phyloP scores from a whole-genome alignment of 2,329 filamentous ascomycete genomes.

The Phialocephala sp. region DNA sequence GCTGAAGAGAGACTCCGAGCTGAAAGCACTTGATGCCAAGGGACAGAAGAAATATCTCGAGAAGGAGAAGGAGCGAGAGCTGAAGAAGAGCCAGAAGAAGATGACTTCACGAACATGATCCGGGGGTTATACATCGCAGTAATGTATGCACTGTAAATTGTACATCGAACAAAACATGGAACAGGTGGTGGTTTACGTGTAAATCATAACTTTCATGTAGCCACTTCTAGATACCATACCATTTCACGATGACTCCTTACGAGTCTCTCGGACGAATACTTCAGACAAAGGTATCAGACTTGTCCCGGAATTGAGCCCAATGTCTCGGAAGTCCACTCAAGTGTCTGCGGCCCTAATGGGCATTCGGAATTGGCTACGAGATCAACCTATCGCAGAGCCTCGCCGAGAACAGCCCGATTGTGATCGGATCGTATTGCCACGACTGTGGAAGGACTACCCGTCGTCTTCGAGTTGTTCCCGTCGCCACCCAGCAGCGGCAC shows the following conservation, averaged over 20 bases:
- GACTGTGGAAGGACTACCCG: background rate
- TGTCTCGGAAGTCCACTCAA: too few species aligned
- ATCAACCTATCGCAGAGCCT: too few species aligned
- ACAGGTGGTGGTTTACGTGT: background rate
- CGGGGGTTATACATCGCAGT: conserved; percentile 6
- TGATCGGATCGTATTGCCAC: background rate
- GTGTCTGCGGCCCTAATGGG: too few species aligned
- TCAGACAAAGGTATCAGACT: too few species aligned
- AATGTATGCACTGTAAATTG: conserved; percentile 14
- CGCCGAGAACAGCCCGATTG: background rate
- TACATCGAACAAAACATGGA: background rate
- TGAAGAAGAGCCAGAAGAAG: conserved; percentile 67
- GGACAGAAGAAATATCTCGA: conserved; percentile 87
- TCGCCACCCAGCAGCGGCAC: background rate
- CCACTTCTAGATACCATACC: background rate
- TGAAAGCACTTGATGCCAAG: conserved; percentile 78
- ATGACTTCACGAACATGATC: conserved; percentile 48
- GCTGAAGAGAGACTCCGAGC: conserved; percentile 84
- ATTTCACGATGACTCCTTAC: background rate
- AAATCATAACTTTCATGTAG: conserved; percentile 3
- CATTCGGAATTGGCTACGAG: too few species aligned
- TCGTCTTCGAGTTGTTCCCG: background rate
- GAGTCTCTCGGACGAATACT: too few species aligned
- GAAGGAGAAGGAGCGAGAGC: conserved; percentile 78
- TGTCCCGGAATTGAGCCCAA: too few species aligned